Evolutionary conservation across 805 yeast genomes (phyloP).

Genomic region (Nakazawaea laoshanensis): DNA sequence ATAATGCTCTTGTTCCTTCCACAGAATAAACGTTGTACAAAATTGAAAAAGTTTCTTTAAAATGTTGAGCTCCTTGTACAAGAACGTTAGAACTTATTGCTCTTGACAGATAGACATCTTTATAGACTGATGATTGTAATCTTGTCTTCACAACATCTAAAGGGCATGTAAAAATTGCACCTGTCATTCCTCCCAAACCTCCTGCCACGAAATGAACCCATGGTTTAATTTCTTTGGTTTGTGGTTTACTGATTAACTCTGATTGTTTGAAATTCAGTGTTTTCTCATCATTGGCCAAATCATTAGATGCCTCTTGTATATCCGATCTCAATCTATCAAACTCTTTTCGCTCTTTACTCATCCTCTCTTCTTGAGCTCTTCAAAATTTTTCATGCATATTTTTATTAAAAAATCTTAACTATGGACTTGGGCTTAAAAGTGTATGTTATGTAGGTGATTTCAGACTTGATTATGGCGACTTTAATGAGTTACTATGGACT

Average conservation of each 20-base stretch:
- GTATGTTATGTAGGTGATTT: too few relatives aligned
- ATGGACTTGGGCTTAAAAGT: too few relatives aligned
- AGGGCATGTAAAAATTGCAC: slow-evolving; percentile 91
- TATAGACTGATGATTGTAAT: slow-evolving; percentile 81
- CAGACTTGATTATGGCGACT: too few relatives aligned
- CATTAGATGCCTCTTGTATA: slow-evolving; percentile 51
- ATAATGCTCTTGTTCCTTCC: slow-evolving; percentile 83
- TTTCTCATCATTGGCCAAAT: slow-evolving; percentile 65
- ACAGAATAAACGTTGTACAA: slow-evolving; percentile 54
- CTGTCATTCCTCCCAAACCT: slow-evolving; percentile 96
- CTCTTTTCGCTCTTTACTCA: slow-evolving; percentile 9
- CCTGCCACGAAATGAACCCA: slow-evolving; percentile 89
- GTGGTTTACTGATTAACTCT: slow-evolving; percentile 3
- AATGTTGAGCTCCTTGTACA: slow-evolving; percentile 55
- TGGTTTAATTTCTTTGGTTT: slow-evolving; percentile 26
- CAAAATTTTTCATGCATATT: too few relatives aligned
- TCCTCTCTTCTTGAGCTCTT: slow-evolving; percentile 9
- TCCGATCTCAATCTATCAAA: slow-evolving; percentile 39
- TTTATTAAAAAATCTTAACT: too few relatives aligned
- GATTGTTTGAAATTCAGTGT: slow-evolving; percentile 38
- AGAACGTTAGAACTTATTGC: slow-evolving; percentile 27
- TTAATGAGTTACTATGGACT: too few relatives aligned
- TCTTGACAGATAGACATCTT: slow-evolving; percentile 39
- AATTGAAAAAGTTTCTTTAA: slow-evolving; percentile 73
- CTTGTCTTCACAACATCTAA: slow-evolving; percentile 95